Evolutionary conservation across 495 filamentous ascomycete species (phyloP).

Genomic region (Cairneyella variabilis): DNA sequence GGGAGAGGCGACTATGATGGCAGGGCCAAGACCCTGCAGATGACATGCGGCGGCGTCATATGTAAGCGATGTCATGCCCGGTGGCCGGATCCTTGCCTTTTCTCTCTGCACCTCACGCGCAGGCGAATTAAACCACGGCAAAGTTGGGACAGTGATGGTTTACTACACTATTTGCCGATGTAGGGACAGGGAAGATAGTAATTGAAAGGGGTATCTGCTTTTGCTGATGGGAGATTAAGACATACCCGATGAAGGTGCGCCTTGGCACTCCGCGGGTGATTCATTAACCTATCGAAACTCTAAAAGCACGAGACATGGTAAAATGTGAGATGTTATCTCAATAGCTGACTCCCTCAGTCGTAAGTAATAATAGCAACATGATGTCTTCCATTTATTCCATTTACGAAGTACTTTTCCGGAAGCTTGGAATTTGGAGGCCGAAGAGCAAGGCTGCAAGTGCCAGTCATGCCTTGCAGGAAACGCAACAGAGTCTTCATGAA

Average conservation of each 20-base stretch:
- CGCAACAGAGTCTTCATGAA: too few relatives aligned
- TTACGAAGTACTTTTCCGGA: too few relatives aligned
- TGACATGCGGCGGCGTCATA: conserved; percentile 1
- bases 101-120: too few relatives aligned
- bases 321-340: too few relatives aligned
- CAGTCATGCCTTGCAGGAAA: too few relatives aligned
- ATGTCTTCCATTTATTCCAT: too few relatives aligned
- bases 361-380: too few relatives aligned
- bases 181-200: neutral
- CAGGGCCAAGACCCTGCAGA: conserved; percentile 9
- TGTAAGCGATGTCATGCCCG: conserved; percentile 11
- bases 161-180: neutral
- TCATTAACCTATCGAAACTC: neutral
- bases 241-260: neutral
- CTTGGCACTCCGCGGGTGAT: neutral
- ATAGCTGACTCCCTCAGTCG: too few relatives aligned
- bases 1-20: neutral
- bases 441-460: too few relatives aligned
- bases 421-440: too few relatives aligned
- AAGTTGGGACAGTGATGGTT: neutral
- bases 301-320: too few relatives aligned
- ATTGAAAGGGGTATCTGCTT: neutral
- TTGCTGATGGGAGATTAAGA: neutral
- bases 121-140: too few relatives aligned
- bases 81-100: neutral